A percentile compares a stretch with the other conserved stretches of the same genome.
phyloP scores from a whole-genome alignment of 177 flowering plant genomes.

The Vitis hybrid region DNA sequence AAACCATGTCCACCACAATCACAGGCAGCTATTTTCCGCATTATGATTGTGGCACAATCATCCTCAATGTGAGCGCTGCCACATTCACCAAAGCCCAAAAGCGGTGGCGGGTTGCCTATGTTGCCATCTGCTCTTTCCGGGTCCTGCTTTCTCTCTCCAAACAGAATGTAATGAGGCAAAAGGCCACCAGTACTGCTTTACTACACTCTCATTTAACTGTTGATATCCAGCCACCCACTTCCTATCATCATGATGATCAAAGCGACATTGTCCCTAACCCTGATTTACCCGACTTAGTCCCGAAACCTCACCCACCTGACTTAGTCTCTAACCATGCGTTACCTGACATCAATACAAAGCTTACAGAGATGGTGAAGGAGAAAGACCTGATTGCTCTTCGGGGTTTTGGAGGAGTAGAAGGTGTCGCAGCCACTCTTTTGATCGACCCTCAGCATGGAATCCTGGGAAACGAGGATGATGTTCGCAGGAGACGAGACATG shows the following conservation, averaged over 20 bases:
- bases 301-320: too few species aligned
- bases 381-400: constrained; percentile 28
- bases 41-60: constrained; percentile 16
- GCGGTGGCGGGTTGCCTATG: constrained; percentile 50
- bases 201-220: constrained; percentile 8
- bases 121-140: constrained; percentile 38
- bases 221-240: constrained; percentile 19
- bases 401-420: constrained; percentile 42
- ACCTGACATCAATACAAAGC: constrained; percentile 7
- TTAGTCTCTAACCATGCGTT: too few species aligned
- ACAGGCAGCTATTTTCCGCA: not conserved
- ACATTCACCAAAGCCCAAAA: constrained; percentile 37
- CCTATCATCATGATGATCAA: not conserved
- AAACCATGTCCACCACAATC: constrained; percentile 4
- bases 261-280: not conserved
- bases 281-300: constrained; percentile 9
- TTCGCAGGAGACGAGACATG: constrained; percentile 21
- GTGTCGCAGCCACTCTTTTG: constrained; percentile 33
- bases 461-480: constrained; percentile 25
- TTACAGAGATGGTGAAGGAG: constrained; percentile 37
- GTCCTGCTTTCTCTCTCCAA: constrained; percentile 36
- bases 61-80: constrained; percentile 17
- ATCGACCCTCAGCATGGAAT: constrained; percentile 46
- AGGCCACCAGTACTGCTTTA: not conserved
- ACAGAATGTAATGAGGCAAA: constrained; percentile 26